A percentile compares a stretch with the other conserved stretches of the same genome.
Evolutionary conservation across 495 filamentous ascomycete species (phyloP).

Genomic region (Penicillium steckii): DNA sequence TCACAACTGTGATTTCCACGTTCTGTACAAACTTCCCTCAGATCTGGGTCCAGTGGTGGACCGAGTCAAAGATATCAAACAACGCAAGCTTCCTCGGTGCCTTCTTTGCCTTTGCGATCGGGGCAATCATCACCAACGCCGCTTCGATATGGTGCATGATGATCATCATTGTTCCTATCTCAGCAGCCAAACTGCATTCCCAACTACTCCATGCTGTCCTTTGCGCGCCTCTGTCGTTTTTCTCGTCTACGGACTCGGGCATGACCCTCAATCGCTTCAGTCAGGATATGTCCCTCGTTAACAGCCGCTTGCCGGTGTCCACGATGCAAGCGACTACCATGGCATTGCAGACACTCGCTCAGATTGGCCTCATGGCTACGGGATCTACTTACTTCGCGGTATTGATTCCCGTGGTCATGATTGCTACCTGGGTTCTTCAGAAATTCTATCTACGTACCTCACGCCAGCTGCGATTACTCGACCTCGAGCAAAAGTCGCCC

Average conservation of each 20-base stretch:
- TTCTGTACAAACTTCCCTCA: not conserved
- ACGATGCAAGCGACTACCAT: not conserved
- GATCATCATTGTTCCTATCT: too few relatives aligned
- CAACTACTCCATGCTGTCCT: constrained; percentile 17
- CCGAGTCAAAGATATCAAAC: not conserved
- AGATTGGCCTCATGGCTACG: constrained; percentile 2
- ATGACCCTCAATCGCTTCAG: constrained; percentile 7
- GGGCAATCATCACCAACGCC: too few relatives aligned
- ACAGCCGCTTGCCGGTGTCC: constrained; percentile 5
- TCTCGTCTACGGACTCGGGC: not conserved
- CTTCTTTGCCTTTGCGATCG: not conserved
- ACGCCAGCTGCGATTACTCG: constrained; percentile 58
- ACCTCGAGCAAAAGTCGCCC: constrained; percentile 53
- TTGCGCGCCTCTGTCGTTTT: not conserved
- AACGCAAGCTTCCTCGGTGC: too few relatives aligned
- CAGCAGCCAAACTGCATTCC: constrained; percentile 6
- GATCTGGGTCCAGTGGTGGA: not conserved
- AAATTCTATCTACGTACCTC: constrained; percentile 60
- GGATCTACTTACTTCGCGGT: constrained; percentile 5
- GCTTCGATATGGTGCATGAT: too few relatives aligned
- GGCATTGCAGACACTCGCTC: not conserved
- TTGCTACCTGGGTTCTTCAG: constrained; percentile 27
- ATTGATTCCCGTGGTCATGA: not conserved
- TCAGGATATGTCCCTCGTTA: constrained; percentile 12
- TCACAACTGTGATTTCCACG: not conserved